Base-by-base conservation (phyloP, 202 grass and related monocot species). In the Bolboschoenoplectus hybrid region DNA sequence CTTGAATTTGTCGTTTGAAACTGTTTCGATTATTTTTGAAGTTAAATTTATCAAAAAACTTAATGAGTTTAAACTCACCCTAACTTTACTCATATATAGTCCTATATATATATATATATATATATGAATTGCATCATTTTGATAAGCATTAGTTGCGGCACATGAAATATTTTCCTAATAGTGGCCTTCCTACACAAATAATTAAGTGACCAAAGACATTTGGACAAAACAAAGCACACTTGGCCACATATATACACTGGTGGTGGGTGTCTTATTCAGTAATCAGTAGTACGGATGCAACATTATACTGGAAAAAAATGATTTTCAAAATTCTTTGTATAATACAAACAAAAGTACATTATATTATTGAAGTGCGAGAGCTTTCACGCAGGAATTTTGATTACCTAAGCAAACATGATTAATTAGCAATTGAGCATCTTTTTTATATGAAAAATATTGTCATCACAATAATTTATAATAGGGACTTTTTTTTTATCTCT, bases 241-340 rank as follows among this genome's bases (percentile, higher is more conserved):
- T 0, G n/a, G 58, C 63, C 63, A 39, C 32, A 39, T 20, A 34
- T 63, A 63, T 38, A 13, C 34, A 6, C 39, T 45, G 67, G 39
- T 45, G 39, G 67, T 45, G 38, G 13, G 19, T 70, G 67, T 70
- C 67, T 70, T 45, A 70, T 70, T 44, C 67, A 44, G 13, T 70
- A 45, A 4, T 70, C 26, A 26, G 26, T 26, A 26, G 26, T 26
- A 26, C 26, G 26, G 36, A 69, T 69, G 66, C 66, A 40, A 0
- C 66, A 43, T 69, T 16, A 63, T 6, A 34, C 34, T 52, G 9
- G 17, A 63, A 63, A 26, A 26, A 34, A 63, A 7, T 63, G 61
- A 7, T 3, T 53, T 53, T 53, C 8, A 53, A 9, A 53, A 53
- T 5, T 53, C 1, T 53, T 7, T 53, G 5, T 5, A 53, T 7